Evolutionary conservation across 2,329 filamentous ascomycete species (phyloP).

Genomic region (Purpureocillium lavendulum): DNA sequence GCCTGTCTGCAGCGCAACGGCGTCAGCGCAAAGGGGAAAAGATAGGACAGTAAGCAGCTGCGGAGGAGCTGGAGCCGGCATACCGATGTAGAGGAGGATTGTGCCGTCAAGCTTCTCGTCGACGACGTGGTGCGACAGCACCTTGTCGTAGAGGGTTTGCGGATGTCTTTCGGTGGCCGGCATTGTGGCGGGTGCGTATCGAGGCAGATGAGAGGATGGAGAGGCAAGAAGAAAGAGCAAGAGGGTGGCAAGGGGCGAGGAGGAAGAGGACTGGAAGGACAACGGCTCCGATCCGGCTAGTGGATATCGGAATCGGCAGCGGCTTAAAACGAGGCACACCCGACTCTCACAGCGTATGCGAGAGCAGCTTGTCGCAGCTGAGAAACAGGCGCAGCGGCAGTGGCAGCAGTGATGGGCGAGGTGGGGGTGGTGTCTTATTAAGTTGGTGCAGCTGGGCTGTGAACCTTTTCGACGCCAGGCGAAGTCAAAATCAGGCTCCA

Average conservation of each 20-base stretch:
- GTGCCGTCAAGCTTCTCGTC: conserved; percentile 94
- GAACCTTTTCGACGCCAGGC: neutral
- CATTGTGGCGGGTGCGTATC: conserved; percentile 47
- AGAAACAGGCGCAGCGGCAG: neutral
- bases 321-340: neutral
- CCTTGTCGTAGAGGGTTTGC: conserved; percentile 94
- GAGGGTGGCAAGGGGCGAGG: too few relatives aligned
- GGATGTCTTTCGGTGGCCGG: conserved; percentile 64
- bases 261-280: too few relatives aligned
- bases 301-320: conserved; percentile 1
- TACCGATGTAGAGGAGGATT: conserved; percentile 85
- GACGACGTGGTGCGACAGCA: conserved; percentile 88
- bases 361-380: too few relatives aligned
- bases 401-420: neutral
- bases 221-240: conserved; percentile 1
- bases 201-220: neutral
- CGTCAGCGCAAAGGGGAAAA: neutral
- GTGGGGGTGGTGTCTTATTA: neutral
- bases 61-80: too few relatives aligned
- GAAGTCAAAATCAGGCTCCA: too few relatives aligned
- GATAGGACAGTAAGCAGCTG: conserved; percentile 21
- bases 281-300: too few relatives aligned
- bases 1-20: conserved; percentile 55
- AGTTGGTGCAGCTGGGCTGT: too few relatives aligned
- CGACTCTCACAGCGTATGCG: too few relatives aligned